Evolutionary conservation across 2,329 filamentous ascomycete genomes (phyloP), one percentile per base, ranked within the genome.

Genomic region (Coniella vitis): DNA sequence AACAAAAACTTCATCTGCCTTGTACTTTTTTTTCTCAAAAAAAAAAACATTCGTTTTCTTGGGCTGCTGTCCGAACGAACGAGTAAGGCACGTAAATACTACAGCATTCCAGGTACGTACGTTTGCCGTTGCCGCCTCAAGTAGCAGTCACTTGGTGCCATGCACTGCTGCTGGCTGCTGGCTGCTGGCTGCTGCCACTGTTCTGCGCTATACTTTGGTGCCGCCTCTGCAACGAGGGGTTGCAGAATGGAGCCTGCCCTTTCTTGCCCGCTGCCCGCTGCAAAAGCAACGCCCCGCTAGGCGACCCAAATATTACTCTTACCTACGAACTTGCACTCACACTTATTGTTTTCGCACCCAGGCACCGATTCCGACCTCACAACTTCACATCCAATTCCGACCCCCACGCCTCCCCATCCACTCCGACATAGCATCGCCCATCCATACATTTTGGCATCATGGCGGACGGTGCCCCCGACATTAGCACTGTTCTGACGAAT

Each of bases 401-500:
- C n/a, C n/a, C 54, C 48, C 62, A 61, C 56, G 56, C 62, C 57
- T 56, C 59, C 58, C 55, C 55, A 51, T n/a, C n/a, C n/a, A n/a
- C n/a, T 39, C 40, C 17, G 21, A 45, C 25, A 44, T 39, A 47
- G 36, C 35, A 46, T 42, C 47, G 40, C 40, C 44, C 44, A 29
- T 39, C 42, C 32, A 31, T 43, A 42, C 44, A 34, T 21, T 19
- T 37, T 42, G 38, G 65, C 68, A 75, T 65, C 69, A 89, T 81
- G 78, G 79, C 77, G 70, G 79, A 75, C 75, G 90, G 62, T 64
- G 61, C 66, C 49, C 73, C 94, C 86, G 89, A 97, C 76, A 94
- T 97, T 76, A 95, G 91, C 77, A 86, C 90, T 75, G 91, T 98
- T 76, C 86, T 98, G 77, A 83, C 89, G 73, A 91, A 90, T 76